phyloP scores from a whole-genome alignment of 2,329 filamentous ascomycete genomes.

The Aspergillus carbonarius region DNA sequence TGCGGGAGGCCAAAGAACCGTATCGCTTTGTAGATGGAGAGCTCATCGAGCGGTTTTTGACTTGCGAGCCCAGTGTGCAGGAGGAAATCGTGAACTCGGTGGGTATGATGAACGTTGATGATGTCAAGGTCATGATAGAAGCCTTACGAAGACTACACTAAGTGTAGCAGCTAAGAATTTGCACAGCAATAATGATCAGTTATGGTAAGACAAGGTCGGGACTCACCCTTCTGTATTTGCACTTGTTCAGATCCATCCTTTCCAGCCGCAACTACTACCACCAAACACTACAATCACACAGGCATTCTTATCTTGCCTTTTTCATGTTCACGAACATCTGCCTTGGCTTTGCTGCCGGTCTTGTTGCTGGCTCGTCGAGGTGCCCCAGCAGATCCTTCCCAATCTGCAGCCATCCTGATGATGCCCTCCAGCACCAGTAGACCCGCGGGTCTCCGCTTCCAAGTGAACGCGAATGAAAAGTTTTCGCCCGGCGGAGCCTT shows the following conservation, averaged over 20 bases:
- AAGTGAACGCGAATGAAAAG: neutral
- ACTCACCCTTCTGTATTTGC: neutral
- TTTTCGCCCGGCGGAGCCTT: neutral
- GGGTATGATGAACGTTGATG: constrained; percentile 55
- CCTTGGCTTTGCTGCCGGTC: no score
- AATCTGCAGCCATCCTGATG: neutral
- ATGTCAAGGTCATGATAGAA: constrained; percentile 62
- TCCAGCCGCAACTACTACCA: neutral
- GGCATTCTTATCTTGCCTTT: no score
- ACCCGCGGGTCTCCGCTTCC: neutral
- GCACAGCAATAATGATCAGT: neutral
- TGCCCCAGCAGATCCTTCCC: neutral
- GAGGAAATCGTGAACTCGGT: constrained; percentile 53
- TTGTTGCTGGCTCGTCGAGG: neutral
- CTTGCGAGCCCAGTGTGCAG: constrained; percentile 62
- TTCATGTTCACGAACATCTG: neutral
- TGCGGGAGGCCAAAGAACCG: constrained; percentile 70
- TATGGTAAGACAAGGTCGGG: neutral
- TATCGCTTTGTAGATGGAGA: constrained; percentile 91
- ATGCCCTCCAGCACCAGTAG: neutral
- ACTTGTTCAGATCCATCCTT: neutral
- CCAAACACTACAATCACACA: no score
- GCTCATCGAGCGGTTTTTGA: constrained; percentile 80
- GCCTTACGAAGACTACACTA: constrained; percentile 53
- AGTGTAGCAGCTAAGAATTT: constrained; percentile 3